These are phyloP conservation scores for Tuber aestivum DNA, from an alignment of 495 filamentous ascomycete species.

Conservation along the genomic window DNA sequence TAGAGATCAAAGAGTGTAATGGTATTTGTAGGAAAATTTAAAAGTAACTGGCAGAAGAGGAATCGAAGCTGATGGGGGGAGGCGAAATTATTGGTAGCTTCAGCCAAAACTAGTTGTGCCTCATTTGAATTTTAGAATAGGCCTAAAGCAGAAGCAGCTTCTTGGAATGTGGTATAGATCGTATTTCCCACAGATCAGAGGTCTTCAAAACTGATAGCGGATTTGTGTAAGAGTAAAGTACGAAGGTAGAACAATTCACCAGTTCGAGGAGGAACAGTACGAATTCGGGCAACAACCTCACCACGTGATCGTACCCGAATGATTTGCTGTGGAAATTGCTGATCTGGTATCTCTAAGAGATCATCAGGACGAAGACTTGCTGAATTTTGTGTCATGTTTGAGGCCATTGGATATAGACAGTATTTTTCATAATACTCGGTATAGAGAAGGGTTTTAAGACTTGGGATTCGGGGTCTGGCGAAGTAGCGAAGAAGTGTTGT, in stretches of 20 bases:
- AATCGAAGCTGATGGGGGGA: slow-evolving; percentile 20
- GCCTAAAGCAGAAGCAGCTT: slow-evolving; percentile 21
- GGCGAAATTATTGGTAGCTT: slow-evolving; percentile 14
- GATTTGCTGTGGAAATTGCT: not conserved
- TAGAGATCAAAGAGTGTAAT: slow-evolving; percentile 17
- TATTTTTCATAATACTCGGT: slow-evolving; percentile 17
- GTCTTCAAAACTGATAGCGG: slow-evolving; percentile 5
- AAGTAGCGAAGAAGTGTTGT: slow-evolving; percentile 20
- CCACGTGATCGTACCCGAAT: not conserved
- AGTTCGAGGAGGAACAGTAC: slow-evolving; percentile 7
- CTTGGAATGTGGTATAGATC: slow-evolving; percentile 13
- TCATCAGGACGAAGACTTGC: not conserved
- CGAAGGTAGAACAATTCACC: slow-evolving; percentile 24
- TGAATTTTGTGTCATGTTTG: not conserved
- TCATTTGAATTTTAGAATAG: slow-evolving; percentile 21
- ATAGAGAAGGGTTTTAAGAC: slow-evolving; percentile 12
- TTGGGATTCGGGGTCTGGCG: not conserved
- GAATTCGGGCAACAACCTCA: slow-evolving; percentile 8
- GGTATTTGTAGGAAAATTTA: slow-evolving; percentile 10
- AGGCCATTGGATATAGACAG: not conserved
- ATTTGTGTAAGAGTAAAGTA: slow-evolving; percentile 8
- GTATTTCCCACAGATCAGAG: slow-evolving; percentile 9
- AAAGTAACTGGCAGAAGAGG: slow-evolving; percentile 16
- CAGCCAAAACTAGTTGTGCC: slow-evolving; percentile 2
- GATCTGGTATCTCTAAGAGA: not conserved